Conservation (phyloP, 345 rosid genomes). For the Durio zibethinus region DNA sequence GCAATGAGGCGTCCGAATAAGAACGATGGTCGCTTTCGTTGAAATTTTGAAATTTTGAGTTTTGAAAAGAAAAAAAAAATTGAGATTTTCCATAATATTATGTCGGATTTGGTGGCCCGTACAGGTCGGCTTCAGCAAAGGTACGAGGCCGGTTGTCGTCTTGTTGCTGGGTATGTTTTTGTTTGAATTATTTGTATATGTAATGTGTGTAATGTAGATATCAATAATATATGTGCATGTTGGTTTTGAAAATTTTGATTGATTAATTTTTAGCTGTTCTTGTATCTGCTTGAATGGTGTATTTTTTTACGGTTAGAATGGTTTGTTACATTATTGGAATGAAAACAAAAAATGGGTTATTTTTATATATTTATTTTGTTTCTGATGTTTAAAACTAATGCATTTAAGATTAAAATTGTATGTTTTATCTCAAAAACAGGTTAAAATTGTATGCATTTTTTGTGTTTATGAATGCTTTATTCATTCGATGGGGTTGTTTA, state of each 20-base stretch:
- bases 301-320: background rate
- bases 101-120: constrained; percentile 95
- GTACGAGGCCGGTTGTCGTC: constrained; percentile 86
- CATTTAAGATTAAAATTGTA: background rate
- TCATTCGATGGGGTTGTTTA: no score
- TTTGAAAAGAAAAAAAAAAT: background rate
- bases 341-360: background rate
- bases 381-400: background rate
- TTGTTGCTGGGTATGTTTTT: constrained; percentile 79
- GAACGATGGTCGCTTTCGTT: constrained; percentile 17
- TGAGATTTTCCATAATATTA: constrained; percentile 15
- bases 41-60: background rate
- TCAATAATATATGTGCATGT: background rate
- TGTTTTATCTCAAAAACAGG: background rate
- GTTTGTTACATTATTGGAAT: background rate
- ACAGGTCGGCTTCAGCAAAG: constrained; percentile 99
- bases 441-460: no score
- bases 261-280: background rate
- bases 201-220: background rate
- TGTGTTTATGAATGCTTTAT: no score
- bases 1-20: constrained; percentile 14
- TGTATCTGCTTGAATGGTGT: background rate
- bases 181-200: background rate
- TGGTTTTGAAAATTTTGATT: background rate
- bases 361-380: background rate